phyloP scores from a whole-genome alignment of 73 alveolate genomes.

The Paraurostyla sp. region DNA sequence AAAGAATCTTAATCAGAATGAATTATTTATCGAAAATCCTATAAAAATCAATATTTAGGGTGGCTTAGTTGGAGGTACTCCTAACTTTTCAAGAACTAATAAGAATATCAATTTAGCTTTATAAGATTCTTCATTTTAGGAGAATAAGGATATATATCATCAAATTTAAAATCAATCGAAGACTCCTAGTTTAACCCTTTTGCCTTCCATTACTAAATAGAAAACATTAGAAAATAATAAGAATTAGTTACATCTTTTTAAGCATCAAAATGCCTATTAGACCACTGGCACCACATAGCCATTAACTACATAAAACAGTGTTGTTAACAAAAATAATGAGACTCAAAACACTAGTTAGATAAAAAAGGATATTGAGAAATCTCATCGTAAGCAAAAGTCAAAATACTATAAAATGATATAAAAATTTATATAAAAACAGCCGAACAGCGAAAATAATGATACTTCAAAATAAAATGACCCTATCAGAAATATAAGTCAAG shows the following conservation, averaged over 20 bases:
- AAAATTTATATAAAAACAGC: neutral
- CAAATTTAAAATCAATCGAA: no score
- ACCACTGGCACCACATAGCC: neutral
- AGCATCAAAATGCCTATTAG: no score
- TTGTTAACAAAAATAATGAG: neutral
- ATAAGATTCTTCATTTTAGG: no score
- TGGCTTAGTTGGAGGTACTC: neutral
- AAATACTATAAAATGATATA: conserved; percentile 1
- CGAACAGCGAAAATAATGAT: neutral
- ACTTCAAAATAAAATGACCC: neutral
- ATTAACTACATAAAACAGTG: neutral
- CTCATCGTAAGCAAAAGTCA: neutral
- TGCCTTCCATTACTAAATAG: neutral
- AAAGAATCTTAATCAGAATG: conserved; percentile 4
- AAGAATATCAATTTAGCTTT: neutral
- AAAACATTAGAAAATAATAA: neutral
- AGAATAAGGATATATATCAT: no score
- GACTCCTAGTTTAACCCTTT: neutral
- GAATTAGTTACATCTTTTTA: neutral
- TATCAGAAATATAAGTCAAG: neutral
- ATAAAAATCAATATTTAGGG: no score
- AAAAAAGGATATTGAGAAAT: neutral
- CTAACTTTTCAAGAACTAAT: neutral
- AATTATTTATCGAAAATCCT: neutral
- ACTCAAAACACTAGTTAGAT: neutral